These are phyloP conservation scores for Phaeotremella skinneri DNA, from an alignment of 768 basidiomycete species.

Conservation along the genomic window DNA sequence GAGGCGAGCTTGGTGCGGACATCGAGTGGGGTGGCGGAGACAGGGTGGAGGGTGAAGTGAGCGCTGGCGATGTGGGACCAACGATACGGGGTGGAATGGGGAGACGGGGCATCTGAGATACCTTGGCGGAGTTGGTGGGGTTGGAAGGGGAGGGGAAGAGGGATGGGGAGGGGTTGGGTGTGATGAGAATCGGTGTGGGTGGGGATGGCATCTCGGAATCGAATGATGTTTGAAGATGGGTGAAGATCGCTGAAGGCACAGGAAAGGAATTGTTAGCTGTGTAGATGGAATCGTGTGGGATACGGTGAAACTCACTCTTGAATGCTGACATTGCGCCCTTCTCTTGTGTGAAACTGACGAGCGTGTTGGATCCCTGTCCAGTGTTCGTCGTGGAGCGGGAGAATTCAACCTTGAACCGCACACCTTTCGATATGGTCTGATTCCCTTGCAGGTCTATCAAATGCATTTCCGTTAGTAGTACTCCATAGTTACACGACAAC, in stretches of 20 bases:
- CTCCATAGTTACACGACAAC: too few species aligned
- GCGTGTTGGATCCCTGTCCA: conserved; percentile 57
- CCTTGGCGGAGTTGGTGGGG: background rate
- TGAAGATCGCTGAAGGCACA: background rate
- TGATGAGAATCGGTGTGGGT: background rate
- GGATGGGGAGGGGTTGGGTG: background rate
- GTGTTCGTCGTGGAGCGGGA: conserved; percentile 52
- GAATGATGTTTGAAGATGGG: background rate
- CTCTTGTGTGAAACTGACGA: conserved; percentile 71
- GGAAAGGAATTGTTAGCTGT: background rate
- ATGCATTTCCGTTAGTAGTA: background rate
- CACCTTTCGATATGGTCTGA: conserved; percentile 63
- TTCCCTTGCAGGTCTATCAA: conserved; percentile 57
- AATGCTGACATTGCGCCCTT: conserved; percentile 82
- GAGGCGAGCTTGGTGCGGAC: background rate
- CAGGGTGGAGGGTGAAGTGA: background rate
- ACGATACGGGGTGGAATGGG: background rate
- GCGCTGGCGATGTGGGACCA: background rate
- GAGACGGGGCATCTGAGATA: background rate
- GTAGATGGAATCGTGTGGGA: background rate
- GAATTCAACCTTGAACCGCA: conserved; percentile 81
- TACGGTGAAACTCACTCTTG: conserved; percentile 54
- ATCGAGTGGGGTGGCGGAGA: background rate
- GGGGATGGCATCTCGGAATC: background rate
- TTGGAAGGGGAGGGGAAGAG: background rate